A percentile compares a stretch with the other conserved stretches of the same genome.
phyloP scores from a whole-genome alignment of 208 protist species.

The Acanthamoeba healyi region DNA sequence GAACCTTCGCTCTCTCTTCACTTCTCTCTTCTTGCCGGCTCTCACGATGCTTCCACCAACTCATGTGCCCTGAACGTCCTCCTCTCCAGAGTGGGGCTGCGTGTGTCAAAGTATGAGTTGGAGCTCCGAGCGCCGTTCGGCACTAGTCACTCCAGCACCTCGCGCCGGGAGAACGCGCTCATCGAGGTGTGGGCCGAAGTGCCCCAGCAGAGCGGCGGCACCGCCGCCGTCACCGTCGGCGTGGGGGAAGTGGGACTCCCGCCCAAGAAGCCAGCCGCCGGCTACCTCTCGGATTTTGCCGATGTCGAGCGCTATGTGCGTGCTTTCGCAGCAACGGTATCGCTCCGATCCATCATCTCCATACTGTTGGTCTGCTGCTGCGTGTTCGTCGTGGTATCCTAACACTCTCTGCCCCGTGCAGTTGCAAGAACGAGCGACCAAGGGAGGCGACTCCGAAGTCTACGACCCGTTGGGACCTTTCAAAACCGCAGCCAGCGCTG shows the following conservation, averaged over 20 bases:
- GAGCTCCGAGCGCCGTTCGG: slow-evolving; percentile 40
- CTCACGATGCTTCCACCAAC: not conserved
- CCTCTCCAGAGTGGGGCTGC: not conserved
- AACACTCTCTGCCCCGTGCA: not conserved
- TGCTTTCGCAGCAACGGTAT: slow-evolving; percentile 1
- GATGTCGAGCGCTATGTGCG: slow-evolving; percentile 37
- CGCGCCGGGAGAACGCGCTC: slow-evolving; percentile 37
- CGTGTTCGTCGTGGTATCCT: too few relatives aligned
- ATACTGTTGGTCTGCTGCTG: too few relatives aligned
- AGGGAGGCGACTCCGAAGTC: not conserved
- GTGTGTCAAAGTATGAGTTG: not conserved
- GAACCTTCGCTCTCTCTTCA: not conserved
- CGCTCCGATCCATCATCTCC: not conserved
- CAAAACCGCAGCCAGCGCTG: not conserved
- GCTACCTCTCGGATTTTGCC: slow-evolving; percentile 29
- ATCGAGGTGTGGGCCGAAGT: slow-evolving; percentile 48
- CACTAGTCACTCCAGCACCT: slow-evolving; percentile 44
- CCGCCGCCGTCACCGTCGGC: not conserved
- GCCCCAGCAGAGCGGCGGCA: not conserved
- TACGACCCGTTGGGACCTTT: not conserved
- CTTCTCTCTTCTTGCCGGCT: not conserved
- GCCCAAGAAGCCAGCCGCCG: slow-evolving; percentile 44
- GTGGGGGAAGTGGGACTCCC: slow-evolving; percentile 39
- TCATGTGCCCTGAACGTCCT: too few relatives aligned
- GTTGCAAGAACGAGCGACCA: not conserved